phyloP scores from a whole-genome alignment of 352 stramenopile species.

The Blastocystis sp. region DNA sequence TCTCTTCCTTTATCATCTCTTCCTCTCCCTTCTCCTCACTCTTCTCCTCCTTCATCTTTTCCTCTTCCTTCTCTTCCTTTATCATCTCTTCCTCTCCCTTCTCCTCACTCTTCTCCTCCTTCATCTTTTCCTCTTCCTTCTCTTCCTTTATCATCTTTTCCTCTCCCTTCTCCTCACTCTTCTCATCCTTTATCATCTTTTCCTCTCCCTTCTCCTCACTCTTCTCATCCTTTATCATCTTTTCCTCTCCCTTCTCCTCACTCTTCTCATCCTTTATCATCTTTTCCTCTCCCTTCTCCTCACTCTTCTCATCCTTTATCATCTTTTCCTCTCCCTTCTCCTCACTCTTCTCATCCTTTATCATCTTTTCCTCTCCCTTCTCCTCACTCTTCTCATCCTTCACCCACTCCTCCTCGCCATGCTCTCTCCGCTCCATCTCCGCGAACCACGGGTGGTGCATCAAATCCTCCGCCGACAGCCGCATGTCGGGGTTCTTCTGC shows the following conservation, averaged over 20 bases:
- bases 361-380: neutral
- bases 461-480: constrained; percentile 71
- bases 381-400: neutral
- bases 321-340: neutral
- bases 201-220: neutral
- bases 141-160: neutral
- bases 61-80: neutral
- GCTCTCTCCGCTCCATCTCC: constrained; percentile 30
- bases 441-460: constrained; percentile 72
- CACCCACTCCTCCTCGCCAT: neutral
- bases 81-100: neutral
- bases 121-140: no score
- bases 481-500: constrained; percentile 64
- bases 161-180: neutral
- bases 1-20: neutral
- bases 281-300: neutral
- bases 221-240: neutral
- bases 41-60: neutral
- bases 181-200: neutral
- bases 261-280: neutral
- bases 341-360: neutral
- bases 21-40: neutral
- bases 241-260: neutral
- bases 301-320: neutral
- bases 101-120: no score